A percentile compares a stretch with the other conserved stretches of the same genome.
Conservation (phyloP, 2,329 filamentous ascomycete genomes). For the Fusarium avenaceum region DNA sequence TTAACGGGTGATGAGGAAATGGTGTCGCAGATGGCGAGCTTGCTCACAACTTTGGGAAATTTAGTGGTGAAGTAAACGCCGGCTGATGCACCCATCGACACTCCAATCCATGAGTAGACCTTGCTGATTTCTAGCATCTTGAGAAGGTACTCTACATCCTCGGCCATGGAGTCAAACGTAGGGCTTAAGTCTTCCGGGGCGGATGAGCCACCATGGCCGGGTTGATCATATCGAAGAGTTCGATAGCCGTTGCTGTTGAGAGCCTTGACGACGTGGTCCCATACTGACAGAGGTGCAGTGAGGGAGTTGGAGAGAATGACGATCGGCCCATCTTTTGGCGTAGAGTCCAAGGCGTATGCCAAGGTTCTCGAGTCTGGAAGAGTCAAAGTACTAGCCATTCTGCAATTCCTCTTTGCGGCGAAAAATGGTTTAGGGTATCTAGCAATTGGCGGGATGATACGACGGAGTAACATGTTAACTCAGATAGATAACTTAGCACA, state of each 20-base stretch:
- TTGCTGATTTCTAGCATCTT: conserved; percentile 49
- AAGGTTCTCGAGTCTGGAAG: conserved; percentile 50
- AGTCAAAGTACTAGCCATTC: conserved; percentile 40
- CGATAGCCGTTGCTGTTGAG: conserved; percentile 55
- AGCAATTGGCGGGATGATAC: neutral
- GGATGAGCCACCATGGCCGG: conserved; percentile 58
- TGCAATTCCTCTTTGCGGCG: neutral
- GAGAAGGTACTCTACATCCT: conserved; percentile 56
- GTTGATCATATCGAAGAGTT: conserved; percentile 60
- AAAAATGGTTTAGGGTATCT: neutral
- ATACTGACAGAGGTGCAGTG: conserved; percentile 53
- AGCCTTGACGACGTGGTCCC: conserved; percentile 57
- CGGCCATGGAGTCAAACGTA: conserved; percentile 57
- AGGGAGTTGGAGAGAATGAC: conserved; percentile 59
- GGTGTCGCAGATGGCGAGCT: conserved; percentile 58
- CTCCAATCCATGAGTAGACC: conserved; percentile 59
- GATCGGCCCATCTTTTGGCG: conserved; percentile 47
- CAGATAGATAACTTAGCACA: neutral
- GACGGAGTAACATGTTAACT: conserved; percentile 15
- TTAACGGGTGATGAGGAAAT: conserved; percentile 56
- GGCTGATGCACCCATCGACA: conserved; percentile 61
- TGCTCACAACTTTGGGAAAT: conserved; percentile 56
- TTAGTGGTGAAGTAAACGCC: conserved; percentile 56
- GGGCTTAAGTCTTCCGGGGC: conserved; percentile 53
- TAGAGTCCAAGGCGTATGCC: conserved; percentile 50